Evolutionary conservation across 1,139 yeast species (phyloP).

Genomic region (Debaryomyces psychrophilus): DNA sequence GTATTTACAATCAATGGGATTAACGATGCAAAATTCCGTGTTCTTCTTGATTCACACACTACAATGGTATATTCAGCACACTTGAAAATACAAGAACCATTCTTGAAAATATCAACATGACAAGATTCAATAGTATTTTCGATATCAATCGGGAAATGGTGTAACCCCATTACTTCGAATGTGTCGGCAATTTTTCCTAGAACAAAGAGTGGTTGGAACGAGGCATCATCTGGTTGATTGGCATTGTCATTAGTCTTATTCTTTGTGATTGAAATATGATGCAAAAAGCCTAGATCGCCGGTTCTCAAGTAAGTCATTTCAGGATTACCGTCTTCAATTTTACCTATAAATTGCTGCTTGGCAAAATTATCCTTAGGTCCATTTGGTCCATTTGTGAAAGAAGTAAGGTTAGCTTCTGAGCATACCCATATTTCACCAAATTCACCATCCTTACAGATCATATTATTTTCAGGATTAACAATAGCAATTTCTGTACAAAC

Average conservation of each 20-base stretch:
- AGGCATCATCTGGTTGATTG: constrained; percentile 26
- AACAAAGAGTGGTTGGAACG: constrained; percentile 80
- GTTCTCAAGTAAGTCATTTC: constrained; percentile 76
- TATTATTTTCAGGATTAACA: constrained; percentile 89
- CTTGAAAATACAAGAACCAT: constrained; percentile 74
- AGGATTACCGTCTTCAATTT: constrained; percentile 62
- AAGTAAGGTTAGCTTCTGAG: constrained; percentile 77
- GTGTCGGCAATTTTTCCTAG: constrained; percentile 87
- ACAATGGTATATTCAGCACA: constrained; percentile 83
- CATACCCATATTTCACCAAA: constrained; percentile 97
- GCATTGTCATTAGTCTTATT: constrained; percentile 21
- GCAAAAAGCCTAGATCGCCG: constrained; percentile 92
- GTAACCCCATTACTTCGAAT: constrained; percentile 87
- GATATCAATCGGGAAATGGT: constrained; percentile 86
- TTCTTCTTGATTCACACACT: constrained; percentile 65
- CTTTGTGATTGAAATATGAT: constrained; percentile 60
- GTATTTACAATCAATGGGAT: constrained; percentile 84
- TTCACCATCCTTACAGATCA: constrained; percentile 86
- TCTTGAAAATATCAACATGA: constrained; percentile 59
- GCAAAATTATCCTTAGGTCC: constrained; percentile 48
- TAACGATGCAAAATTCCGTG: constrained; percentile 64
- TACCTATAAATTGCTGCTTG: constrained; percentile 54
- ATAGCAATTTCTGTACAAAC: constrained; percentile 92
- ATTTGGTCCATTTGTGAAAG: constrained; percentile 61
- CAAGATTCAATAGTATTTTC: constrained; percentile 74